Evolutionary conservation across 2,329 filamentous ascomycete genomes (phyloP).

Genomic region (Cercospora sp.): DNA sequence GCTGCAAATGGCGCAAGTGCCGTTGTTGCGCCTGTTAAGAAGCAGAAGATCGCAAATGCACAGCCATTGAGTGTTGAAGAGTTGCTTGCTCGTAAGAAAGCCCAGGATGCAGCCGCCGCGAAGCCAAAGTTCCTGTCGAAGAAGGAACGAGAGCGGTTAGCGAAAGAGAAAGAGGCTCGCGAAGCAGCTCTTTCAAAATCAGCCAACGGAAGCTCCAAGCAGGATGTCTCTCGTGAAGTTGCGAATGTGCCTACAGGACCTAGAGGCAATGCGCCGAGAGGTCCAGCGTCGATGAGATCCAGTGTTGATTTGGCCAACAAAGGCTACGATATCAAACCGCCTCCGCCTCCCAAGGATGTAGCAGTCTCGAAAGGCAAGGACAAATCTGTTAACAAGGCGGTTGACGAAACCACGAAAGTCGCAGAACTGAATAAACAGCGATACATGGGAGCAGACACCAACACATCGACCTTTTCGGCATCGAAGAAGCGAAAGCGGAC

Average conservation of each 20-base stretch:
- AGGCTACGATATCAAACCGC: slow-evolving; percentile 53
- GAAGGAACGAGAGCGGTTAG: slow-evolving; percentile 76
- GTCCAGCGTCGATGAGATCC: slow-evolving; percentile 66
- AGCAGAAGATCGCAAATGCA: slow-evolving; percentile 53
- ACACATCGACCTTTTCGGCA: slow-evolving; percentile 84
- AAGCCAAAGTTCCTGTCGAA: slow-evolving; percentile 89
- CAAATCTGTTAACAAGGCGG: slow-evolving; percentile 44
- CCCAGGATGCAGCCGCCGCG: slow-evolving; percentile 76
- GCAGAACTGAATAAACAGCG: slow-evolving; percentile 72
- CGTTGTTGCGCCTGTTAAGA: slow-evolving; percentile 24
- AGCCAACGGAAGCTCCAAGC: slow-evolving; percentile 41
- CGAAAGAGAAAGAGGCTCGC: slow-evolving; percentile 68
- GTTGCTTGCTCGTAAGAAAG: slow-evolving; percentile 79
- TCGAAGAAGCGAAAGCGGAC: slow-evolving; percentile 94
- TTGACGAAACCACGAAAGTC: slow-evolving; percentile 61
- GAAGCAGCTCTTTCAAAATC: slow-evolving; percentile 65
- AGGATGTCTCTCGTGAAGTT: slow-evolving; percentile 3
- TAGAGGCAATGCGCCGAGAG: slow-evolving; percentile 56
- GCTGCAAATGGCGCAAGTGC: not conserved
- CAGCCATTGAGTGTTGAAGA: slow-evolving; percentile 79
- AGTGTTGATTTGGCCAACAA: slow-evolving; percentile 46
- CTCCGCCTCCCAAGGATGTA: slow-evolving; percentile 49
- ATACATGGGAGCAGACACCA: slow-evolving; percentile 89
- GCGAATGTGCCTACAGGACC: slow-evolving; percentile 5
- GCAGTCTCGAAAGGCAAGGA: slow-evolving; percentile 40